A percentile compares a stretch with the other conserved stretches of the same genome.
These are phyloP conservation scores for Hirsutella rhossiliensis DNA, from an alignment of 2,329 filamentous ascomycete species.

Conservation along the genomic window DNA sequence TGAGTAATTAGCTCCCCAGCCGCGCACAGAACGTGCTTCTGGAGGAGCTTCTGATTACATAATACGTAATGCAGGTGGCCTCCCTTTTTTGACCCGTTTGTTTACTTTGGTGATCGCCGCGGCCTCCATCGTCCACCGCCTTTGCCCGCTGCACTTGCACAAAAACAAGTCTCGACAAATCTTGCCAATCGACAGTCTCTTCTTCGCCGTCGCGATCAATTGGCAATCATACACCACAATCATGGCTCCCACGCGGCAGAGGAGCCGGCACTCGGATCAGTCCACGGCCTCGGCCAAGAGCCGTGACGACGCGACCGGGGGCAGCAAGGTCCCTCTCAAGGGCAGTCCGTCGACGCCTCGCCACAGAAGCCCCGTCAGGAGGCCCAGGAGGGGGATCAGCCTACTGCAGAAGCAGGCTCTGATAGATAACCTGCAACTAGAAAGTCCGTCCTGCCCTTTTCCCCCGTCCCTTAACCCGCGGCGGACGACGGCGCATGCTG, in stretches of 20 bases:
- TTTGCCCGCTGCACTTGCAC: neutral
- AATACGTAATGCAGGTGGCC: slow-evolving; percentile 4
- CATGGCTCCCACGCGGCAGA: slow-evolving; percentile 35
- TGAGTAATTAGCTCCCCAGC: neutral
- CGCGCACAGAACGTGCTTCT: neutral
- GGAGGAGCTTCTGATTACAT: slow-evolving; percentile 3
- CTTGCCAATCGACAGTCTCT: neutral
- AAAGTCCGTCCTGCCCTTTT: slow-evolving; percentile 46
- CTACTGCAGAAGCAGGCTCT: slow-evolving; percentile 71
- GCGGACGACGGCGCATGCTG: neutral
- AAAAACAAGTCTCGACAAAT: neutral
- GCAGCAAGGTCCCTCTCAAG: slow-evolving; percentile 11
- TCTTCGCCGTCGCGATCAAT: neutral
- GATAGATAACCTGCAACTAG: slow-evolving; percentile 80
- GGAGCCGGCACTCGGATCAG: slow-evolving; percentile 18
- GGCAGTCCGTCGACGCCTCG: slow-evolving; percentile 25
- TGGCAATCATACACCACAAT: neutral
- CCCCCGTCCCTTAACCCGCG: neutral
- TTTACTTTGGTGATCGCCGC: neutral
- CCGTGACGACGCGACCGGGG: slow-evolving; percentile 8
- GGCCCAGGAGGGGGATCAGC: slow-evolving; percentile 48
- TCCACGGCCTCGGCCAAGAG: slow-evolving; percentile 4
- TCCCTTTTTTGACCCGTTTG: neutral
- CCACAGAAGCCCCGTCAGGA: slow-evolving; percentile 49
- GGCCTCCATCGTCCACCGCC: neutral